Percentiles rank a stretch among this genome's conserved stretches.
These are phyloP conservation scores for Plasmodium falciparum DNA, from an alignment of 169 alveolate species.

Conservation along the genomic window DNA sequence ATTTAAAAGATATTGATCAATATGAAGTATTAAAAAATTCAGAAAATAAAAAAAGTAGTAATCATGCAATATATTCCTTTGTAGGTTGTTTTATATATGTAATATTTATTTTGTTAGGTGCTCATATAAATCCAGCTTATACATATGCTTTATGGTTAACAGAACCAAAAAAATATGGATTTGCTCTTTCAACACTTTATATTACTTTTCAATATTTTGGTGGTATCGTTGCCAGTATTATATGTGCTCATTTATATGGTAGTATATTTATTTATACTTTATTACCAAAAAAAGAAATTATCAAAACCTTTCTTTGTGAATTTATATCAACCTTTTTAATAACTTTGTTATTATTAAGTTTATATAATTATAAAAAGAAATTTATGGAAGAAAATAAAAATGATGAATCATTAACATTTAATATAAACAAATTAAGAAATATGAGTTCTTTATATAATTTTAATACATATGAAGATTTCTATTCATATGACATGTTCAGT, in stretches of 20 bases:
- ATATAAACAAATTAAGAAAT: constrained; percentile 18
- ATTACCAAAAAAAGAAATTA: constrained; percentile 50
- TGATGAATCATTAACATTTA: constrained; percentile 38
- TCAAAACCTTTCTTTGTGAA: constrained; percentile 73
- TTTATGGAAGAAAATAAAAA: constrained; percentile 63
- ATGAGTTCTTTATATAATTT: constrained; percentile 36
- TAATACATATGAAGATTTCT: constrained; percentile 48
- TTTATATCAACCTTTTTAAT: constrained; percentile 64
- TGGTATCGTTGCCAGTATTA: constrained; percentile 63
- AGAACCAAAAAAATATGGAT: constrained; percentile 73
- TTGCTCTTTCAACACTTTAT: constrained; percentile 45
- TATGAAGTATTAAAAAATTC: constrained; percentile 44
- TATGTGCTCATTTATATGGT: constrained; percentile 67
- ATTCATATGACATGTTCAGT: constrained; percentile 35
- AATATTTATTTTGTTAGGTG: constrained; percentile 53
- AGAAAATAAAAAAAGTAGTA: constrained; percentile 24
- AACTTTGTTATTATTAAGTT: constrained; percentile 54
- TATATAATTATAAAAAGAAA: constrained; percentile 56
- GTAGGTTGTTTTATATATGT: constrained; percentile 71
- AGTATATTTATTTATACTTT: constrained; percentile 59
- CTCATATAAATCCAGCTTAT: constrained; percentile 71
- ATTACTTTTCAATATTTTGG: constrained; percentile 67
- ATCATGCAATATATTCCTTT: constrained; percentile 66
- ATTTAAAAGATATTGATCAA: constrained; percentile 30
- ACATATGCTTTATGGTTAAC: constrained; percentile 65